Base-by-base conservation (phyloP, 257 asterid species). In the Echium plantagineum region DNA sequence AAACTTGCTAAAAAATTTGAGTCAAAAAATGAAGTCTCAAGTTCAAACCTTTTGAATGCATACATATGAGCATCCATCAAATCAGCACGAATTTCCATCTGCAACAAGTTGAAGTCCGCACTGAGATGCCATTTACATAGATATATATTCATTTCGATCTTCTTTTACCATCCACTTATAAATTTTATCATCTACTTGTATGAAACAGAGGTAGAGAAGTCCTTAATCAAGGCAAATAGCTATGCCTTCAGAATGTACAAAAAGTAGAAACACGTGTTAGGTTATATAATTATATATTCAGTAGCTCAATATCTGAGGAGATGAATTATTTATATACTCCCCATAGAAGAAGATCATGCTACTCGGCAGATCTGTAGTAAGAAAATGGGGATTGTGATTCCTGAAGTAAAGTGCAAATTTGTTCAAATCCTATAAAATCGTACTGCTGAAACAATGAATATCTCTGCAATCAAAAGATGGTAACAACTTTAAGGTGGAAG, bases 51-150 rank as follows among this genome's bases (percentile, higher is more conserved):
- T 82, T 93, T 86, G 82, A 93, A 89, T 58, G 99, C 97, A 77
- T 93, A 93, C 90, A 89, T 73, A 78, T 93, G 99, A 77, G 96
- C 89, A 72, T 93, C 99, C 97, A 93, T 86, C 58, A 93, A 86
- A 83, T 93, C 99, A 51, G 95, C 67, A 64, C 87, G 87, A 69
- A 86, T 81, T 75, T 93, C 96, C 96, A 93, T 83, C 99, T 93
- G 83, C 73, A 67, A 12, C 17, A 42, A 42, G 49, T 42, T 10
- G 49, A 42, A 42, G 1, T 42, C 49, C 1, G 10, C 21, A 19
- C 6, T n/a, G 57, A 53, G 57, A 19, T 53, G 26, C 5, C 22
- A 9, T 18, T 21, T n/a, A n/a, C 28, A 18, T 53, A 5, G 15
- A 53, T 18, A 21, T 21, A 52, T n/a, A 21, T 21, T 21, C 26